Conservation (phyloP, 148 eudicot species). For the Agrostemma githago region DNA sequence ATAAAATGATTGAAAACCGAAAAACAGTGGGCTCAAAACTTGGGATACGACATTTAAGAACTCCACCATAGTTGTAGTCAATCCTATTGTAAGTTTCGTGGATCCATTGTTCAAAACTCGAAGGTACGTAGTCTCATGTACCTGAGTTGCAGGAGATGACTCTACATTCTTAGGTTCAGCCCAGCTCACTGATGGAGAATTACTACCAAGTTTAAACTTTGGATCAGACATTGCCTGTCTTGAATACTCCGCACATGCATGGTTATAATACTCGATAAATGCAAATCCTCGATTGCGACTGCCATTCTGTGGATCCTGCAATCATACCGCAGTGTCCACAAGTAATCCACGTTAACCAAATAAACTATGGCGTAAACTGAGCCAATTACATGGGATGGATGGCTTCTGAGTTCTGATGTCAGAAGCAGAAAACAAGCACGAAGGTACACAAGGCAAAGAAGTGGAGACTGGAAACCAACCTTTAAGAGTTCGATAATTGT, state of each 20-base stretch:
- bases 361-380: neutral
- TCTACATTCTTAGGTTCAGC: conserved; percentile 85
- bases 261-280: conserved; percentile 90
- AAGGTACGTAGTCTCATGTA: conserved; percentile 19
- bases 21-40: neutral
- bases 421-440: neutral
- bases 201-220: conserved; percentile 75
- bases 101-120: neutral
- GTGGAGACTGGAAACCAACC: conserved; percentile 37
- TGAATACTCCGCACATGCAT: conserved; percentile 94
- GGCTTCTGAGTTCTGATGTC: conserved; percentile 3
- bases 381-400: neutral
- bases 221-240: conserved; percentile 75
- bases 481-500: conserved; percentile 63
- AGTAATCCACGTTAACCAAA: conserved; percentile 1
- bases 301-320: conserved; percentile 85
- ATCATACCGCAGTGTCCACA: conserved; percentile 5
- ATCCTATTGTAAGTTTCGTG: neutral
- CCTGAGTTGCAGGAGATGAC: conserved; percentile 74
- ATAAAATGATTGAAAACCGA: neutral
- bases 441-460: neutral
- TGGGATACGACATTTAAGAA: neutral
- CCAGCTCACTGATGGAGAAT: conserved; percentile 95
- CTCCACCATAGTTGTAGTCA: neutral
- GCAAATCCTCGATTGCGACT: conserved; percentile 90